These are phyloP conservation scores for Gomphus bonarii DNA, from an alignment of 1,284 basidiomycete genomes.

Conservation along the genomic window DNA sequence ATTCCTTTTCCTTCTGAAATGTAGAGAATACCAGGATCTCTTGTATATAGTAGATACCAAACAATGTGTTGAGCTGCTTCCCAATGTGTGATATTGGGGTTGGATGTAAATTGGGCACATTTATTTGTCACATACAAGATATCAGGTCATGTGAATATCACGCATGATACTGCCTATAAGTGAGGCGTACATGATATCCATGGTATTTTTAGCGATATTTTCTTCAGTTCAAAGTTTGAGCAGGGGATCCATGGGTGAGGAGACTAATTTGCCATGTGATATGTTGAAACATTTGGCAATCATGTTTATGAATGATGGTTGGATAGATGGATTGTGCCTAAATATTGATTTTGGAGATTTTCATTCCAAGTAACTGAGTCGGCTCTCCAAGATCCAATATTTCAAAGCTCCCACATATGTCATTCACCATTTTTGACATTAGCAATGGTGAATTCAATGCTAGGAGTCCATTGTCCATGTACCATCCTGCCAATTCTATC, in stretches of 20 bases:
- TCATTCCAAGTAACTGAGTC: conserved; percentile 16
- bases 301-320: conserved; percentile 28
- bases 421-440: neutral
- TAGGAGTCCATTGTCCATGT: conserved; percentile 28
- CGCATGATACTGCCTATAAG: neutral
- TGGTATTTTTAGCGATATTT: neutral
- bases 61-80: neutral
- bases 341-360: neutral
- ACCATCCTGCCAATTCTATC: conserved; percentile 21
- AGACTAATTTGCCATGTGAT: neutral
- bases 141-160: neutral
- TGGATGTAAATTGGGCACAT: neutral
- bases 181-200: neutral
- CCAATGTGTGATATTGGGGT: neutral
- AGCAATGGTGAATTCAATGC: conserved; percentile 17
- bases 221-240: neutral
- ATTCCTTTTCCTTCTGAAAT: neutral
- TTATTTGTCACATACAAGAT: neutral
- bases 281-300: conserved; percentile 26
- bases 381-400: conserved; percentile 16
- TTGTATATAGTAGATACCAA: neutral
- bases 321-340: conserved; percentile 24
- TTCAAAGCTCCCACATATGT: neutral
- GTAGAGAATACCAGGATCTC: too few relatives aligned
- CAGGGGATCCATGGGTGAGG: neutral